Evolutionary conservation across 2,329 filamentous ascomycete species (phyloP).

Genomic region (Monosporascus sp.): DNA sequence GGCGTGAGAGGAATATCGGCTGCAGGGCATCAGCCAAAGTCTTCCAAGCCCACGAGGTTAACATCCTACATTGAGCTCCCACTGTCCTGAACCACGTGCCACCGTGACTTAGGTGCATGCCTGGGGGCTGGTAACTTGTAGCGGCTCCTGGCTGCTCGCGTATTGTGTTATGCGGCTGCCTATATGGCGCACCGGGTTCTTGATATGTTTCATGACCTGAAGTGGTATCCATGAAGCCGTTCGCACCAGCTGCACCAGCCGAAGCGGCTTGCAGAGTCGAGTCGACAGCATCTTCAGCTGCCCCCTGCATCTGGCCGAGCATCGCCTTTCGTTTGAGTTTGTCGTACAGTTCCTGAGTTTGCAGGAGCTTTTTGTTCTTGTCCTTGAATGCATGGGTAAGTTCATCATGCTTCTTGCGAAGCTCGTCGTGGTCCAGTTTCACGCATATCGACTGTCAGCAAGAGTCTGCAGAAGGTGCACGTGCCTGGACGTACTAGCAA

Average conservation of each 20-base stretch:
- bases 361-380: conserved; percentile 63
- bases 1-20: conserved; percentile 28
- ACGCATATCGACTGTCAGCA: conserved; percentile 35
- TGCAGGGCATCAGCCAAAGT: conserved; percentile 7
- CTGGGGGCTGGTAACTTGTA: conserved; percentile 6
- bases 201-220: conserved; percentile 8
- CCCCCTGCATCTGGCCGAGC: conserved; percentile 48
- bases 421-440: conserved; percentile 54
- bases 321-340: conserved; percentile 53
- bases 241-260: conserved; percentile 13
- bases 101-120: not conserved
- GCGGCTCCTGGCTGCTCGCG: conserved; percentile 8
- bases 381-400: conserved; percentile 61
- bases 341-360: conserved; percentile 62
- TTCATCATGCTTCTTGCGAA: conserved; percentile 69
- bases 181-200: conserved; percentile 8
- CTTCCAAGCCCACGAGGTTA: not conserved
- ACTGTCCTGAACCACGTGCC: conserved; percentile 11
- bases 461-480: conserved; percentile 3
- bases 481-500: conserved; percentile 47
- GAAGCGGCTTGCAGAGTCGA: conserved; percentile 30
- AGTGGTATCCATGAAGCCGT: conserved; percentile 2
- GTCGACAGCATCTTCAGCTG: conserved; percentile 46
- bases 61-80: conserved; percentile 15
- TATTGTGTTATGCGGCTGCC: conserved; percentile 3